phyloP scores from a whole-genome alignment of 192 early-diverging fungal species.

The Backusella mclennaniae region DNA sequence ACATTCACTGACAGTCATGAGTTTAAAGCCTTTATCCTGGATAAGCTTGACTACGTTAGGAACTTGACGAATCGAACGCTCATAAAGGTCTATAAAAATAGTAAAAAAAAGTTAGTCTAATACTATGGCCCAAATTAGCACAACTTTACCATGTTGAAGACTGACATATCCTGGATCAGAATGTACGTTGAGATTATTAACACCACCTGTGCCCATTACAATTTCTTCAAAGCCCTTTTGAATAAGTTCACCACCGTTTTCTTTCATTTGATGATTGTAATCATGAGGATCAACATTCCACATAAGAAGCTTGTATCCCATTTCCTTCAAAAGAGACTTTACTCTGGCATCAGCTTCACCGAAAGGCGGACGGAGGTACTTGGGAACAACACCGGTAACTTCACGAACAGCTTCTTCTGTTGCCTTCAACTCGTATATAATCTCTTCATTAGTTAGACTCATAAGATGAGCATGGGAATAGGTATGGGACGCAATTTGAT shows the following conservation, averaged over 20 bases:
- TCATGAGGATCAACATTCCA: conserved; percentile 40
- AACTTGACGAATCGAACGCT: conserved; percentile 22
- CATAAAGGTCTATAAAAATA: conserved; percentile 27
- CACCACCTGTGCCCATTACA: background rate
- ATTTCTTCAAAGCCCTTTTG: conserved; percentile 4
- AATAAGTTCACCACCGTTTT: conserved; percentile 20
- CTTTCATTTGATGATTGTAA: conserved; percentile 25
- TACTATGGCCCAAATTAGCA: background rate
- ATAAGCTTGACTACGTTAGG: conserved; percentile 16
- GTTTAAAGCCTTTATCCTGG: conserved; percentile 8
- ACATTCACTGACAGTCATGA: conserved; percentile 26
- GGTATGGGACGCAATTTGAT: conserved; percentile 62
- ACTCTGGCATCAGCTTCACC: conserved; percentile 64
- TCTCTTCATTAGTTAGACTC: conserved; percentile 39
- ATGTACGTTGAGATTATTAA: conserved; percentile 15
- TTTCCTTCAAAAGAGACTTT: conserved; percentile 40
- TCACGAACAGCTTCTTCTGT: conserved; percentile 50
- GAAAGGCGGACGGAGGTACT: conserved; percentile 61
- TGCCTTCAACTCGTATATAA: conserved; percentile 41
- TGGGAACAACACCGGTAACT: conserved; percentile 50
- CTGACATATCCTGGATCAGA: conserved; percentile 34
- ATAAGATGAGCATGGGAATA: conserved; percentile 52
- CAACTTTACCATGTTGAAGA: conserved; percentile 33
- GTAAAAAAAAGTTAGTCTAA: background rate
- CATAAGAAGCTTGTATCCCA: conserved; percentile 37